Base-by-base conservation (phyloP, 2,329 filamentous ascomycete genomes). In the Akanthomyces dipterigenus region DNA sequence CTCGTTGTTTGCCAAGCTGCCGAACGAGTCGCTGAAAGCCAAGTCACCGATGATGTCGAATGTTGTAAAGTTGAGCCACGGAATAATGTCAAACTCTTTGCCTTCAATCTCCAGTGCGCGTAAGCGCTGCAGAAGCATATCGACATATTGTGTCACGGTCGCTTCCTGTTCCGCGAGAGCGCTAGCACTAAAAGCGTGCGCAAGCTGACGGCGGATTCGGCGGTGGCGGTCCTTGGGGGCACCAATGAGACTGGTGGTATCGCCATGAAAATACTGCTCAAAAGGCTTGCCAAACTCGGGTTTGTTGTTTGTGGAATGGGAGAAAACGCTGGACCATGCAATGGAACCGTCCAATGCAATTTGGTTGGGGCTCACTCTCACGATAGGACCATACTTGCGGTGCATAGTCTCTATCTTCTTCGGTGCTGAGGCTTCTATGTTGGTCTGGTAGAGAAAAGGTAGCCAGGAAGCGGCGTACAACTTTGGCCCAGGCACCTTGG, bases 1-100 rank as follows among this genome's bases (percentile, higher is more conserved):
- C 28, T 64, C 64, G 34, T 64, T 65, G 48, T 66, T 68, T 22
- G 70, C 64, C 9, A 77, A 65, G 60, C 71, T 71, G n/a, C 68
- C 67, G 63, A 78, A 79, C 0, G 75, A 72, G 54, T 79, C 72
- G 16, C 76, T 77, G 64, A 80, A 80, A 0, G 75, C 71, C 38
- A 81, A 68, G 48, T 71, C 65, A 8, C 70, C 69, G 22, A 77
- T 73, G 24, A 79, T 73, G 64, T 78, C 77, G 61, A 79, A 74
- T 1, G 75, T 72, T 1, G 70, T 66, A 62, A 73, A 75, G 50
- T 75, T 73, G 58, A 69, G 67, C 74, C 73, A 76, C 38, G 72
- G 65, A 16, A 67, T 67, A 63, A 75, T 68, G 43, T 71, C 66
- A 45, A 70, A 55, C 2, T 53, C 7, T 38, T 63, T 40, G 2